Evolutionary conservation across 768 basidiomycete genomes (phyloP).

Genomic region (Panellus pusillus): DNA sequence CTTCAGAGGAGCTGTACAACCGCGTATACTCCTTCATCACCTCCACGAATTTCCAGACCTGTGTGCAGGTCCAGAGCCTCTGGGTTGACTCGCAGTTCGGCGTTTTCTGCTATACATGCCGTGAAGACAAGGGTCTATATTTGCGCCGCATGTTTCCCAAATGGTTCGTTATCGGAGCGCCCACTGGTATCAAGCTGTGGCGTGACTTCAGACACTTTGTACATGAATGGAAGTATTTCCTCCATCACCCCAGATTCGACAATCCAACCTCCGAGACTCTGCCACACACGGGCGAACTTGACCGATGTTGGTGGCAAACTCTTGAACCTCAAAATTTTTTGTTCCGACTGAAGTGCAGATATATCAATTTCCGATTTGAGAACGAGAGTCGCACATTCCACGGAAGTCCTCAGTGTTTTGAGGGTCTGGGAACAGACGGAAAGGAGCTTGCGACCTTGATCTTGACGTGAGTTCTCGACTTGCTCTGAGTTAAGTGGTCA

Average conservation of each 20-base stretch:
- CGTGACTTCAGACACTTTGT: slow-evolving; percentile 25
- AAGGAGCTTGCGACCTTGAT: neutral
- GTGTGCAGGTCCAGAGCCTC: slow-evolving; percentile 31
- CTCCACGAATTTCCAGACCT: slow-evolving; percentile 32
- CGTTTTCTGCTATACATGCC: slow-evolving; percentile 13
- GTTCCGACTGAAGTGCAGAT: slow-evolving; percentile 13
- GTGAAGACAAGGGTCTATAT: neutral
- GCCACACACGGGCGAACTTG: slow-evolving; percentile 25
- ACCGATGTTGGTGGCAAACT: slow-evolving; percentile 31
- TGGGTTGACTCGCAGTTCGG: slow-evolving; percentile 31
- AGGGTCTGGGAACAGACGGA: slow-evolving; percentile 4
- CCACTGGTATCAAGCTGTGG: slow-evolving; percentile 15
- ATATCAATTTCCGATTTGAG: slow-evolving; percentile 1
- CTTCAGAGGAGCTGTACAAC: slow-evolving; percentile 5
- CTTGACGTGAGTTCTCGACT: slow-evolving; percentile 5
- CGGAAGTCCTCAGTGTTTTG: neutral
- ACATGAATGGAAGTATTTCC: slow-evolving; percentile 28
- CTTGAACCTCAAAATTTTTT: slow-evolving; percentile 28
- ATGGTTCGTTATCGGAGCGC: slow-evolving; percentile 23
- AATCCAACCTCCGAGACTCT: slow-evolving; percentile 2
- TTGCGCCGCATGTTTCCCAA: slow-evolving; percentile 24
- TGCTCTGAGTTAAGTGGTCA: too few species aligned
- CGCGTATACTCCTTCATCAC: slow-evolving; percentile 24
- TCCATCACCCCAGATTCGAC: slow-evolving; percentile 17
- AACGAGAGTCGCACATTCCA: neutral